Base-by-base conservation (phyloP, 345 rosid species). In the Litchi chinensis region DNA sequence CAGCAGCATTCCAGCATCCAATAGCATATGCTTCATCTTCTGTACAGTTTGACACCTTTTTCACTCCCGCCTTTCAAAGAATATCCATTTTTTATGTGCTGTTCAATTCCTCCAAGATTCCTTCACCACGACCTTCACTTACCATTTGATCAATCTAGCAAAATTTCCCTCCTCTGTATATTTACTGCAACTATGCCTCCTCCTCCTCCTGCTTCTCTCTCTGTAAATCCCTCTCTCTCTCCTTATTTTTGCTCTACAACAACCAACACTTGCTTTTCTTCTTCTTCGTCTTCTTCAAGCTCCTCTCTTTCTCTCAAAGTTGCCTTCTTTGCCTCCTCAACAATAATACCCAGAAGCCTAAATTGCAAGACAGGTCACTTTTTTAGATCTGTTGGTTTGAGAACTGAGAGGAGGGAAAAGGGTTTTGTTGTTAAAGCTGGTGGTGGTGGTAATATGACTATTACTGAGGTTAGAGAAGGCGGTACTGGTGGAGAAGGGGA, bases 211-310 rank as follows among this genome's bases (percentile, higher is more conserved):
- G 64, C 81, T 86, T 86, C 90, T 83, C 88, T 89, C 82, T 88
- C 94, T 85, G 85, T 89, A 89, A 86, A 76, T 77, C 85, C 71
- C 46, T 11, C 86, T 84, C 84, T 83, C 79, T 77, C 83, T 76
- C 76, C 70, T 57, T 63, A 21, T 22, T 65, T 60, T 62, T 79
- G 79, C 77, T 13, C 83, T 40, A 50, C 57, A 81, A 65, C 77
- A 63, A 54, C 79, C 37, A 48, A 41, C 9, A 3, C 60, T 70
- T 62, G 81, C 7, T 54, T 48, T 68, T 76, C 3, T 40, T 76
- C 80, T 52, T 41, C 76, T 46, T 77, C 80, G 16, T 65, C 84
- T 43, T 70, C 82, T 76, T 75, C 79, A 21, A 76, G 70, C 3
- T 73, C 76, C 65, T 79, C 81, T 64, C 75, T 66, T 67, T 80